Conservation (phyloP, 139 green algal genomes). For the Picochlorum sp. region DNA sequence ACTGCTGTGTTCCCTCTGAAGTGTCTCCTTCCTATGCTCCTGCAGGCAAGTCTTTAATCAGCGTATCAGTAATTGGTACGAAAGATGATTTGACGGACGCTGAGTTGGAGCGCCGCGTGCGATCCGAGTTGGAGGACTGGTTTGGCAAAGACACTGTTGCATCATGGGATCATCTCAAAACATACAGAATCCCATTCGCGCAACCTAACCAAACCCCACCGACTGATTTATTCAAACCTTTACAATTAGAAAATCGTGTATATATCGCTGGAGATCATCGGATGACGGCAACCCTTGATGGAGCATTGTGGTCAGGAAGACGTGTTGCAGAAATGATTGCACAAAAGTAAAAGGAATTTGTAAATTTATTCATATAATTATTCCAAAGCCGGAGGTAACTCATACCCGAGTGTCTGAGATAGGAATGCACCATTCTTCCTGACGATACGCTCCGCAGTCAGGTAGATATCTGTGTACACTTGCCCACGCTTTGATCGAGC, state of each 20-base stretch:
- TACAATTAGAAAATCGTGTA: conserved; percentile 52
- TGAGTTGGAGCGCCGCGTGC: conserved; percentile 40
- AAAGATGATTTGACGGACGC: conserved; percentile 57
- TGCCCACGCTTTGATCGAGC: neutral
- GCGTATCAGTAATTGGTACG: conserved; percentile 81
- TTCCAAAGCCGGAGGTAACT: conserved; percentile 9
- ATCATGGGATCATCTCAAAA: conserved; percentile 70
- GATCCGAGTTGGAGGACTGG: conserved; percentile 5
- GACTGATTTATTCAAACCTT: conserved; percentile 57
- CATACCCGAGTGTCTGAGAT: neutral
- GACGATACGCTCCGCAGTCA: conserved; percentile 13
- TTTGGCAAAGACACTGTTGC: conserved; percentile 4
- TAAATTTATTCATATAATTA: conserved; percentile 1
- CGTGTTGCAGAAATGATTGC: conserved; percentile 71
- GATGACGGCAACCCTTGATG: conserved; percentile 81
- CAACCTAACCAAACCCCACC: conserved; percentile 80
- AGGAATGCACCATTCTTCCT: conserved; percentile 11
- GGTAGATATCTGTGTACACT: conserved; percentile 15
- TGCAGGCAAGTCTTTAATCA: conserved; percentile 74
- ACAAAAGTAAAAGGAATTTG: neutral
- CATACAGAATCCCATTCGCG: conserved; percentile 92
- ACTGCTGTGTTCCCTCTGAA: conserved; percentile 88
- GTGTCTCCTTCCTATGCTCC: conserved; percentile 82
- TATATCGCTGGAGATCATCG: conserved; percentile 87
- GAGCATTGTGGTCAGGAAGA: conserved; percentile 62